Percentiles rank a stretch among this genome's conserved stretches.
phyloP scores from a whole-genome alignment of 2,329 filamentous ascomycete species.

The Geosmithia putterillii region DNA sequence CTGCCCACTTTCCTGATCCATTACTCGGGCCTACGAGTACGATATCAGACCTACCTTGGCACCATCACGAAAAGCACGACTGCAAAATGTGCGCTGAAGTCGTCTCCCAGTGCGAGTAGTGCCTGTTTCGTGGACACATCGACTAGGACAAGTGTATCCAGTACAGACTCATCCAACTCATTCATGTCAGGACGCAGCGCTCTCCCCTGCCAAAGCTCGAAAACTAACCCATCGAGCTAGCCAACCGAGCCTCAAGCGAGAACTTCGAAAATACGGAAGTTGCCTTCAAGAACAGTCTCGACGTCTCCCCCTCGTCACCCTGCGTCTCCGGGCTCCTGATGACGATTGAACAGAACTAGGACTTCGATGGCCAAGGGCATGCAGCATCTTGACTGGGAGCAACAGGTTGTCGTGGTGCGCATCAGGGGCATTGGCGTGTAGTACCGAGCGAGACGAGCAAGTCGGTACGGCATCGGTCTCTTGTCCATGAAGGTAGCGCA shows the following conservation, averaged over 20 bases:
- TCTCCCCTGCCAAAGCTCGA: not conserved
- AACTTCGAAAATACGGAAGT: not conserved
- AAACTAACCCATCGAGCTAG: not conserved
- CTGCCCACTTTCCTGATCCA: too few relatives aligned
- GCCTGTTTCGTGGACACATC: constrained; percentile 1
- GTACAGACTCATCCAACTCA: not conserved
- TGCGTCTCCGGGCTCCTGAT: not conserved
- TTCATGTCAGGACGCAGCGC: not conserved
- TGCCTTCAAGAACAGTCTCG: not conserved
- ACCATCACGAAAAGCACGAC: not conserved
- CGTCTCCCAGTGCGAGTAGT: constrained; percentile 1
- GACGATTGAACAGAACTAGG: not conserved
- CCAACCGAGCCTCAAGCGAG: too few relatives aligned
- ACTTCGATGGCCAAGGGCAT: too few relatives aligned
- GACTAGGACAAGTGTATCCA: not conserved
- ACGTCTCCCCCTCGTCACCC: not conserved
- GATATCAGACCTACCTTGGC: too few relatives aligned
- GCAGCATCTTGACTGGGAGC: too few relatives aligned
- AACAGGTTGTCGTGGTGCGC: too few relatives aligned
- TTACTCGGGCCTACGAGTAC: too few relatives aligned
- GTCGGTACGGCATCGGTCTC: too few relatives aligned
- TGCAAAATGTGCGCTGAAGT: not conserved
- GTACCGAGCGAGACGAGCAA: too few relatives aligned
- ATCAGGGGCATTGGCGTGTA: too few relatives aligned
- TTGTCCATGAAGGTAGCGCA: too few relatives aligned